Base-by-base conservation (phyloP, 768 basidiomycete species). In the Russula sp. region DNA sequence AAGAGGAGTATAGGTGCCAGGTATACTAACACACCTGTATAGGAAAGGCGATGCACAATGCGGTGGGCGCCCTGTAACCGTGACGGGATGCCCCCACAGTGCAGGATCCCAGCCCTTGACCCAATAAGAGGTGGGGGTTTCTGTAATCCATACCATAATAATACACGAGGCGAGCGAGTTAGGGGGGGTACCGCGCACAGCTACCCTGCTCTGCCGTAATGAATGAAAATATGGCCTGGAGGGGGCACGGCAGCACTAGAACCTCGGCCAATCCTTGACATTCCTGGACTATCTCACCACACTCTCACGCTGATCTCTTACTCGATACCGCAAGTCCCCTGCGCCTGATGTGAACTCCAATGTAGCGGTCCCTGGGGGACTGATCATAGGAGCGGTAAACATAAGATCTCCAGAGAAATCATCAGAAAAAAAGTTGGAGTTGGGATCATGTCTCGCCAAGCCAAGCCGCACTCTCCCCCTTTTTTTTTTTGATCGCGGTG, bases 21-120 rank as follows among this genome's bases (percentile, higher is more conserved):
- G 57, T 59, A 59, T 18, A 29, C 25, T 29, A 46, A 49, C 58
- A 47, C 56, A 41, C 39, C 39, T 48, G 29, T 13, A 14, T 34
- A 20, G 39, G 39, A 11, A 22, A 55, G 57, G 62, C 57, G 35
- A 49, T 54, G 52, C 41, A 18, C 57, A 63, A 54, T 29, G 61
- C 36, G 57, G 50, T 36, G 45, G 29, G 59, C 36, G 53, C 50
- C 50, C 39, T 58, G 56, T 22, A 34, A 35, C 38, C 7, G 49
- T 50, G 60, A 51, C 35, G 11, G 32, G 48, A 25, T 8, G 14
- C 52, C n/a, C 7, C 57, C 20, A 9, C 16, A 10, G n/a, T 29
- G 25, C 25, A 36, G 20, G 16, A 42, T 13, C 7, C 8, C 46
- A 50, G 35, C 62, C 62, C 56, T 55, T 59, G 22, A 32, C 57